Base-by-base conservation (phyloP, 1,284 basidiomycete species). In the Moesziomyces aphidis region DNA sequence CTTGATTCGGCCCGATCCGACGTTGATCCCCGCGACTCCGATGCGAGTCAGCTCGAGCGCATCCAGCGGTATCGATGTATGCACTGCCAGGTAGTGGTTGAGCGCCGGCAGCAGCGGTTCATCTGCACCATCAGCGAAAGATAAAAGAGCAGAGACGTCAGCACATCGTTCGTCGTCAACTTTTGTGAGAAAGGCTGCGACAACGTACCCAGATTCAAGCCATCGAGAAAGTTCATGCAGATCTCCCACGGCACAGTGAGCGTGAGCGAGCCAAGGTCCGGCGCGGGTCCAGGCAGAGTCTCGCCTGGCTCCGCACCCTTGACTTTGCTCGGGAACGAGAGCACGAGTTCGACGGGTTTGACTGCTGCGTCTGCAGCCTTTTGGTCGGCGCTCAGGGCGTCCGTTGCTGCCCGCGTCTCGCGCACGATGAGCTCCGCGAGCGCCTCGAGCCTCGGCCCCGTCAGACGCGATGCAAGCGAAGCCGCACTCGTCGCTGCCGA, bases 241-340 rank as follows among this genome's bases (percentile, higher is more conserved):
- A 71, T 53, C 26, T 75, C 73, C 73, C 73, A 75, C 1, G 73
- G 73, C n/a, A 71, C 61, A n/a, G 73, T 75, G 28, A 75, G 51
- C 5, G 67, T 68, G 22, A 75, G 50, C 24, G 60, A 45, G 39
- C 54, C 55, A 19, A 75, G 31, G 5, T 75, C 67, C 4, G 73
- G 73, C 22, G 73, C 73, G 7, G 73, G 73, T 7, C 73, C 73
- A n/a, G 22, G 28, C 13, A 49, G 4, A 4, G 11, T 54, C 34
- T 43, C 26, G 1, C 24, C 31, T 2, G 39, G 39, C 36, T 42
- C 23, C 7, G 24, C 52, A 8, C 17, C 48, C 1, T 50, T 50
- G 42, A 63, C 56, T n/a, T 45, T 64, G 23, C 43, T 4, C 10
- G 73, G 73, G 28, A 75, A 67, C 0, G 44, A 56, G 39, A 75